Base-by-base conservation (phyloP, 1,284 basidiomycete species). In the Melampsora larici-populina region DNA sequence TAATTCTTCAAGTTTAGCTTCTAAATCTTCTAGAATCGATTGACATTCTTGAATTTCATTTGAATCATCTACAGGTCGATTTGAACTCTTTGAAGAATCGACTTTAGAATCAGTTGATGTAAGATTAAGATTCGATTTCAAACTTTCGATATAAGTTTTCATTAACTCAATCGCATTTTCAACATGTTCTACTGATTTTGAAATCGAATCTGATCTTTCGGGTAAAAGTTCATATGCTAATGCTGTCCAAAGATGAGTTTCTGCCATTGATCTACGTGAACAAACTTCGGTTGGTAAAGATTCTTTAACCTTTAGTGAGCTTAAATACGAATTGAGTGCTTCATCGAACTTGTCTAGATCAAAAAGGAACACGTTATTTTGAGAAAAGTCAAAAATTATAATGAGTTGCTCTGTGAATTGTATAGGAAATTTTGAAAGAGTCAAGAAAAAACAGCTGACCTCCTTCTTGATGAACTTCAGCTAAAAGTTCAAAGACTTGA, bases 381-480 rank as follows among this genome's bases (percentile, higher is more conserved):
- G n/a, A n/a, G n/a, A n/a, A n/a, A n/a, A n/a, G n/a, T n/a, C n/a
- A n/a, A n/a, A n/a, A n/a, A n/a, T n/a, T n/a, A n/a, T n/a, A n/a
- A n/a, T n/a, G n/a, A n/a, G n/a, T n/a, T n/a, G n/a, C n/a, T n/a
- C n/a, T n/a, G n/a, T n/a, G n/a, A n/a, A n/a, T n/a, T n/a, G n/a
- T n/a, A n/a, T n/a, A n/a, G n/a, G n/a, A n/a, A n/a, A n/a, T n/a
- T n/a, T n/a, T n/a, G n/a, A n/a, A n/a, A n/a, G n/a, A n/a, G n/a
- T n/a, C n/a, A n/a, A n/a, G 26, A 46, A 67, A 21, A 6, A 55
- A 13, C 24, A 26, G 24, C 70, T 17, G n/a, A 73, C 70, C 70
- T 26, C 70, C 49, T 73, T 73, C 70, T 73, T 73, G 70, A 65
- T 73, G 70, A 63, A 65, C 60, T 26, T 73, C 58, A 9, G 70